These are phyloP conservation scores for Glycine soja DNA, from an alignment of 306 rosid species.

Conservation along the genomic window DNA sequence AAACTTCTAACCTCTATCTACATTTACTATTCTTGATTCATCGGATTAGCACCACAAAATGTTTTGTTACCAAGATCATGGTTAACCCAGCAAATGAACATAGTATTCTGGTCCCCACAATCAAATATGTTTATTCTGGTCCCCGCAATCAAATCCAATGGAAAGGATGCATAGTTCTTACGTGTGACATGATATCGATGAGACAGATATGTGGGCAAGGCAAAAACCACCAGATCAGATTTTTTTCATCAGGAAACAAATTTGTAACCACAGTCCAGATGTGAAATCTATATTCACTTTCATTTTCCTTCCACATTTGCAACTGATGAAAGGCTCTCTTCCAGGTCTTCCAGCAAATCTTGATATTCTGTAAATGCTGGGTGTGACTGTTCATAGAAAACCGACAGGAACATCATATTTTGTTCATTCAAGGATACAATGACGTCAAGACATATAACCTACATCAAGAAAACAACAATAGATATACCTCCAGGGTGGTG, in stretches of 20 bases:
- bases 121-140: slow-evolving; percentile 34
- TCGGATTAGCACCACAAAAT: slow-evolving; percentile 38
- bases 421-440: slow-evolving; percentile 9
- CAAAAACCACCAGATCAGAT: slow-evolving; percentile 26
- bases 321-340: slow-evolving; percentile 69
- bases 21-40: slow-evolving; percentile 48
- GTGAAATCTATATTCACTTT: slow-evolving; percentile 39
- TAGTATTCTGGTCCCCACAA: slow-evolving; percentile 39
- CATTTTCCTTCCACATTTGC: slow-evolving; percentile 54
- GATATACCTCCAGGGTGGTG: slow-evolving; percentile 76
- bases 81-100: slow-evolving; percentile 28
- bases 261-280: slow-evolving; percentile 38
- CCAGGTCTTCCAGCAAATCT: slow-evolving; percentile 81
- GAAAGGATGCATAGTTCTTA: slow-evolving; percentile 40
- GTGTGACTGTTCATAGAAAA: slow-evolving; percentile 62
- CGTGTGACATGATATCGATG: slow-evolving; percentile 33
- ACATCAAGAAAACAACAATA: slow-evolving; percentile 17
- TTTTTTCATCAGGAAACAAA: slow-evolving; percentile 45
- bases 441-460: not conserved
- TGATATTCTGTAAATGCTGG: slow-evolving; percentile 70
- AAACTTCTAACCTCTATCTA: slow-evolving; percentile 56
- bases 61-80: slow-evolving; percentile 23
- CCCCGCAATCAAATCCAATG: slow-evolving; percentile 38
- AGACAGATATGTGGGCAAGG: slow-evolving; percentile 22
- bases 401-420: slow-evolving; percentile 8